Conservation (phyloP, 805 yeast species). For the fission yeast (Schizosaccharomyces pombe) region DNA sequence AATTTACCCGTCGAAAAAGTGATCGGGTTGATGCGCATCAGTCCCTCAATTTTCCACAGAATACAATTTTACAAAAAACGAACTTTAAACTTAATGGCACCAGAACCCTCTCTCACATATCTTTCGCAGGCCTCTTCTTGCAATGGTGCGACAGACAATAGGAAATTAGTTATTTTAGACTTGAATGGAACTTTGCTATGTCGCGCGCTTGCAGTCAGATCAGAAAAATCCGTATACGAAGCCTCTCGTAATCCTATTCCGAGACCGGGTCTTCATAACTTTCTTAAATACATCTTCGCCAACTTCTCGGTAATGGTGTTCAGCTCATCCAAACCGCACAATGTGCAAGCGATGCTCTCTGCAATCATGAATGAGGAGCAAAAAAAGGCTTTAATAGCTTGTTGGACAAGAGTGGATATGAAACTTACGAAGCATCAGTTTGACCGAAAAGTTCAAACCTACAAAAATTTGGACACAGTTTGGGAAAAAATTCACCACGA, state of each 20-base stretch:
- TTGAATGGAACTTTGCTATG: not conserved
- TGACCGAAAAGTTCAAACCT: not conserved
- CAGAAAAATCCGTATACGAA: not conserved
- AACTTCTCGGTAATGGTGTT: not conserved
- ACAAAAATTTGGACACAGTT: not conserved
- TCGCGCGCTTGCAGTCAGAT: not conserved
- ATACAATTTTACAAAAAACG: too few relatives aligned
- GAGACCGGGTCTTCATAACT: not conserved
- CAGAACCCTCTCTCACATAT: not conserved
- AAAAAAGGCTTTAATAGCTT: not conserved
- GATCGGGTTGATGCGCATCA: too few relatives aligned
- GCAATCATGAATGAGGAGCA: slow-evolving; percentile 1
- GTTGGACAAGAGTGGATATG: not conserved
- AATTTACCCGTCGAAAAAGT: too few relatives aligned
- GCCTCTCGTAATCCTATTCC: not conserved
- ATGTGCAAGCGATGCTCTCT: not conserved
- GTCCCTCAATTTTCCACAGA: too few relatives aligned
- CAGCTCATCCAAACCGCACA: not conserved
- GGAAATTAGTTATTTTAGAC: slow-evolving; percentile 1
- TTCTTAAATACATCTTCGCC: not conserved
- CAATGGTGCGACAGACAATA: not conserved
- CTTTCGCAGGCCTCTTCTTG: not conserved
- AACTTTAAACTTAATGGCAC: not conserved
- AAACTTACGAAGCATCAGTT: not conserved
- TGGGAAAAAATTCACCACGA: not conserved